Conservation (phyloP, 2,329 filamentous ascomycete species). For the Alternaria gansuensis region DNA sequence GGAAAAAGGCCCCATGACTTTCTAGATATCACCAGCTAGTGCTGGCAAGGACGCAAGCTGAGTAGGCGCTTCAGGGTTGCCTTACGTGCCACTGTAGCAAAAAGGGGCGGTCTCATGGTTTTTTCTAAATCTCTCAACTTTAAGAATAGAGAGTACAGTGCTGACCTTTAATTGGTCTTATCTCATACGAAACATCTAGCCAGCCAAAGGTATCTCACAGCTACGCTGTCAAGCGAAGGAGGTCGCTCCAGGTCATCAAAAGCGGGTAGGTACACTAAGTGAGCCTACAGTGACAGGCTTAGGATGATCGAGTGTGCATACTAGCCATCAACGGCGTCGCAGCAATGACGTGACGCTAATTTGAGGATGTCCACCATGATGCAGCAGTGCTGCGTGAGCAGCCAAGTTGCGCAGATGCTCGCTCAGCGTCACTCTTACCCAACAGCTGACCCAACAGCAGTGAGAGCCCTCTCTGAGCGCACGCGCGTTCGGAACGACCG, state of each 20-base stretch:
- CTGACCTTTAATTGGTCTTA: neutral
- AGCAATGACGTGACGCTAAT: neutral
- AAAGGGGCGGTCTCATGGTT: neutral
- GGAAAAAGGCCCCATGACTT: neutral
- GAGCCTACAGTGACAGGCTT: neutral
- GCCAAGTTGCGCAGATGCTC: neutral
- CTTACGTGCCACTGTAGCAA: neutral
- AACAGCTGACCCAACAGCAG: neutral
- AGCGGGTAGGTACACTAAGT: neutral
- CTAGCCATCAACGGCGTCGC: neutral
- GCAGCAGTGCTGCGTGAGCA: conserved; percentile 2
- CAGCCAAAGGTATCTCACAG: neutral
- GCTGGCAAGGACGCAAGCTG: neutral
- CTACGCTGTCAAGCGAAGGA: neutral
- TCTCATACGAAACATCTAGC: neutral
- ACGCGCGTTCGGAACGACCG: conserved; percentile 14
- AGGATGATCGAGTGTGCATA: neutral
- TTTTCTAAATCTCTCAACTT: neutral
- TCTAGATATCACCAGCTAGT: neutral
- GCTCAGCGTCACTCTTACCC: conserved; percentile 1
- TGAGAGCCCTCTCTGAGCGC: neutral
- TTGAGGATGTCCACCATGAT: neutral
- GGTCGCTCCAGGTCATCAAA: neutral
- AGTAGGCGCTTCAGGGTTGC: neutral
- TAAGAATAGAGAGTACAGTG: neutral